Evolutionary conservation across 2,329 filamentous ascomycete species (phyloP), one percentile per base, ranked within the genome.

Genomic region (Claviceps paspali): DNA sequence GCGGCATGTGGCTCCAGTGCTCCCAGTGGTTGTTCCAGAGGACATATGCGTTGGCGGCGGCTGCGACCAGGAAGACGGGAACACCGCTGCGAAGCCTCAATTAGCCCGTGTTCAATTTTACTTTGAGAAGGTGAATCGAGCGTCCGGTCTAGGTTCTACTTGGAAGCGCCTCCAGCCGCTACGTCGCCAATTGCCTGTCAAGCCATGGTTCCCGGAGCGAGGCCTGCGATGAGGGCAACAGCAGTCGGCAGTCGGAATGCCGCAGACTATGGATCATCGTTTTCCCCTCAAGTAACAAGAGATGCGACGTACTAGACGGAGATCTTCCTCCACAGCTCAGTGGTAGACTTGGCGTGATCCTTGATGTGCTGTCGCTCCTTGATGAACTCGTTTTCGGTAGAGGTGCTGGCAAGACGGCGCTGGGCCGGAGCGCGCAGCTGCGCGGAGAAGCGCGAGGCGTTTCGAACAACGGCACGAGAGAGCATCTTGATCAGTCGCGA

Each of bases 21-120:
- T 92, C 83, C 88, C 88, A 96, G 66, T 98, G 91, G 68, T 92
- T 84, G 53, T 75, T 78, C 85, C 86, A 98, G 45, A 94, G 77
- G 56, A 79, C 77, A 61, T 82, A 94, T 52, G 87, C 87, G 62
- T 98, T 98, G 63, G 78, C 67, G 48, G 64, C 60, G 42, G 81
- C 78, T 48, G 86, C 65, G 49, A 79, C 63, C 41, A 96, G 67
- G 59, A 64, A 68, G 39, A 88, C 87, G 47, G 81, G 65, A 48
- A 82, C 76, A 54, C 70, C 79, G 63, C 87, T 94, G 57, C 51
- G 41, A 24, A 12, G 21, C 10, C 4, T 22, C 11, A 11, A 32
- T 42, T 37, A 41, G 38, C 23, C 18, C 29, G 18, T 8, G 15
- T n/a, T 33, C n/a, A 31, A 6, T 14, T n/a, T 10, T 28, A 2